These are phyloP conservation scores for Populus tomentosa DNA, from an alignment of 441 rosid species.

Conservation along the genomic window DNA sequence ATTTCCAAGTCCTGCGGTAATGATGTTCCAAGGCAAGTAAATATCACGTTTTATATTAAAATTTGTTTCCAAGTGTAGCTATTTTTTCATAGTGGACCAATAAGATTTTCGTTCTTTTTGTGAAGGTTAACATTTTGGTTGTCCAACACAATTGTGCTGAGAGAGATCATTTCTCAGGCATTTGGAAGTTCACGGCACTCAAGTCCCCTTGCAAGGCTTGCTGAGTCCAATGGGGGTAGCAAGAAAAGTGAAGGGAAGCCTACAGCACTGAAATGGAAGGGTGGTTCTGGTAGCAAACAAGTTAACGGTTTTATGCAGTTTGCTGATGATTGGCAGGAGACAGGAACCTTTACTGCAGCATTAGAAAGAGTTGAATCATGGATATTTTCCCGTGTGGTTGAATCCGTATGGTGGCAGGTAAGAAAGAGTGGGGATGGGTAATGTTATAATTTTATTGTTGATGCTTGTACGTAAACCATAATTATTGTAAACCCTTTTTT, in stretches of 20 bases:
- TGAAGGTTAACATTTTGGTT: conserved; percentile 86
- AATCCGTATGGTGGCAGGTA: conserved; percentile 98
- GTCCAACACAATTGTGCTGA: conserved; percentile 68
- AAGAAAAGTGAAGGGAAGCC: conserved; percentile 42
- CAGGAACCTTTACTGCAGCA: conserved; percentile 57
- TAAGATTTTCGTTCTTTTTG: conserved; percentile 18
- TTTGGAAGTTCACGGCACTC: conserved; percentile 49
- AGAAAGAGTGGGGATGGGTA: background rate
- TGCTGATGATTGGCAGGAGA: conserved; percentile 69
- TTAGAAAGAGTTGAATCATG: conserved; percentile 73
- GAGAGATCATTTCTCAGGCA: conserved; percentile 65
- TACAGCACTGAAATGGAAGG: conserved; percentile 38
- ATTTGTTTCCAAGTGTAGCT: background rate
- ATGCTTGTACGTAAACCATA: background rate
- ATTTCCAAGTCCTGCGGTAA: conserved; percentile 73
- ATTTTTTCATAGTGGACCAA: conserved; percentile 9
- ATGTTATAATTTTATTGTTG: background rate
- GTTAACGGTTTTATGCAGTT: conserved; percentile 32
- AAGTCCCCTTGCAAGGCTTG: conserved; percentile 29
- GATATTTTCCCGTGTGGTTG: conserved; percentile 80
- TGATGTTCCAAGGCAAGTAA: conserved; percentile 74
- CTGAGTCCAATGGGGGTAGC: conserved; percentile 40
- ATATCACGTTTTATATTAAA: background rate
- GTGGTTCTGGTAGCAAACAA: conserved; percentile 26
- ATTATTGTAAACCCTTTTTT: background rate